phyloP scores from a whole-genome alignment of 2,329 filamentous ascomycete species.

The Drechslerella dactyloides region DNA sequence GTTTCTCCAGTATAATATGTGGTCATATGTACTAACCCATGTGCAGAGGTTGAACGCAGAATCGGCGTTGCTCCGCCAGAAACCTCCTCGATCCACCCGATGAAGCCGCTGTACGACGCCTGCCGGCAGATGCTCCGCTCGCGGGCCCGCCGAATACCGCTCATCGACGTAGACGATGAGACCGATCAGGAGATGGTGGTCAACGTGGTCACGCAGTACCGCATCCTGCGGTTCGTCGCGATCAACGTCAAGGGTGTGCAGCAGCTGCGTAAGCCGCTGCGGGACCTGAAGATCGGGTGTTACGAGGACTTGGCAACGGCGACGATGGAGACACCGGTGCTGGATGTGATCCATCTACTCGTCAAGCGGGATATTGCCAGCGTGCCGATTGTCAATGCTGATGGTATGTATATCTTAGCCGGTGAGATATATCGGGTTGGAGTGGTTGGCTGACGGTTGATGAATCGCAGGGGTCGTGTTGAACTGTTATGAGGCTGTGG shows the following conservation, averaged over 20 bases:
- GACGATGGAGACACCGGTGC: slow-evolving; percentile 85
- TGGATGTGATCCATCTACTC: slow-evolving; percentile 92
- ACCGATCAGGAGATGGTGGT: slow-evolving; percentile 91
- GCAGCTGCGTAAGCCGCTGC: slow-evolving; percentile 82
- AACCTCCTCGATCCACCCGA: slow-evolving; percentile 92
- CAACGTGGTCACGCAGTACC: slow-evolving; percentile 96
- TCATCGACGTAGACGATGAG: slow-evolving; percentile 93
- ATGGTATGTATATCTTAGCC: slow-evolving; percentile 62
- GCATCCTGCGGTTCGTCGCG: slow-evolving; percentile 97
- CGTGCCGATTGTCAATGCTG: slow-evolving; percentile 85
- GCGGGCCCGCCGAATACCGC: slow-evolving; percentile 86
- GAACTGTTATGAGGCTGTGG: slow-evolving; percentile 97
- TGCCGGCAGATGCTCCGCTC: slow-evolving; percentile 93
- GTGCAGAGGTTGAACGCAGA: slow-evolving; percentile 86
- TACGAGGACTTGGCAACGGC: slow-evolving; percentile 82
- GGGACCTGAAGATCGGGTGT: slow-evolving; percentile 82
- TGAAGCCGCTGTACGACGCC: slow-evolving; percentile 89
- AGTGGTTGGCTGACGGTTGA: not conserved
- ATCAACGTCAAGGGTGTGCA: slow-evolving; percentile 92
- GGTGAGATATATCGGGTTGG: not conserved
- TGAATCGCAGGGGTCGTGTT: slow-evolving; percentile 69
- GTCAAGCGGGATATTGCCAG: slow-evolving; percentile 93
- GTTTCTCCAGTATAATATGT: not conserved
- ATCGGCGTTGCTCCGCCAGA: slow-evolving; percentile 90
- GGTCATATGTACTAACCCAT: slow-evolving; percentile 16